A percentile compares a stretch with the other conserved stretches of the same genome.
Evolutionary conservation across 768 basidiomycete genomes (phyloP).

Genomic region (Mycena amicta): DNA sequence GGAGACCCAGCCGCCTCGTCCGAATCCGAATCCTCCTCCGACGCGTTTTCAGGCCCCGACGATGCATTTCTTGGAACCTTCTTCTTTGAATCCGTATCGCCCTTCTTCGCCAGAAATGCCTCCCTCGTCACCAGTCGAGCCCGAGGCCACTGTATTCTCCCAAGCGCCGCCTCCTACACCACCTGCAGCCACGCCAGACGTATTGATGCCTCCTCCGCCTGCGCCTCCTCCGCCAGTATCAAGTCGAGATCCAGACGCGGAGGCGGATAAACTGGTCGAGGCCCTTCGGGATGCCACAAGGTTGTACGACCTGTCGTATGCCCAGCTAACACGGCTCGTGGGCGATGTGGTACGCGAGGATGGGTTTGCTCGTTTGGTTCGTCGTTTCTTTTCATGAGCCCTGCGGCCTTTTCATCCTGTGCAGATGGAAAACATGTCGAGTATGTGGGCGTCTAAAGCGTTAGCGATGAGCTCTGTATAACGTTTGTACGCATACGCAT

Average conservation of each 20-base stretch:
- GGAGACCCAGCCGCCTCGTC: neutral
- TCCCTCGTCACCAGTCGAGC: neutral
- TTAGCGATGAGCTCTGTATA: neutral
- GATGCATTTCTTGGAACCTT: neutral
- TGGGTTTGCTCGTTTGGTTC: slow-evolving; percentile 75
- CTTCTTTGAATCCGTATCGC: neutral
- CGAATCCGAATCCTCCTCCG: slow-evolving; percentile 8
- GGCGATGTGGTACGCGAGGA: slow-evolving; percentile 70
- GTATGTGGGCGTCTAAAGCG: slow-evolving; percentile 55
- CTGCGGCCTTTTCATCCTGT: neutral
- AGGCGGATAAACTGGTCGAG: slow-evolving; percentile 28
- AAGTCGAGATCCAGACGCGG: slow-evolving; percentile 18
- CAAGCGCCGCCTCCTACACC: neutral
- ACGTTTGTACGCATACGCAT: too few relatives aligned
- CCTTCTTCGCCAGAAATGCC: neutral
- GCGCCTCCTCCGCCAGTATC: slow-evolving; percentile 35
- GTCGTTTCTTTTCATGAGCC: slow-evolving; percentile 20
- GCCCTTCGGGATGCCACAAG: slow-evolving; percentile 47
- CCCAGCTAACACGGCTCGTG: slow-evolving; percentile 58
- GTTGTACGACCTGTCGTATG: slow-evolving; percentile 55
- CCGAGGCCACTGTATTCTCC: neutral
- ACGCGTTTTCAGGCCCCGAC: neutral
- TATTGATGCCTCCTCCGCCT: slow-evolving; percentile 12
- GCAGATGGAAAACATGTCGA: slow-evolving; percentile 57
- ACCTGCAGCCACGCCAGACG: neutral